Percentiles rank a stretch among this genome's conserved stretches.
Evolutionary conservation across 352 stramenopile genomes (phyloP).

Genomic region (Thalassiosira ordinaria): DNA sequence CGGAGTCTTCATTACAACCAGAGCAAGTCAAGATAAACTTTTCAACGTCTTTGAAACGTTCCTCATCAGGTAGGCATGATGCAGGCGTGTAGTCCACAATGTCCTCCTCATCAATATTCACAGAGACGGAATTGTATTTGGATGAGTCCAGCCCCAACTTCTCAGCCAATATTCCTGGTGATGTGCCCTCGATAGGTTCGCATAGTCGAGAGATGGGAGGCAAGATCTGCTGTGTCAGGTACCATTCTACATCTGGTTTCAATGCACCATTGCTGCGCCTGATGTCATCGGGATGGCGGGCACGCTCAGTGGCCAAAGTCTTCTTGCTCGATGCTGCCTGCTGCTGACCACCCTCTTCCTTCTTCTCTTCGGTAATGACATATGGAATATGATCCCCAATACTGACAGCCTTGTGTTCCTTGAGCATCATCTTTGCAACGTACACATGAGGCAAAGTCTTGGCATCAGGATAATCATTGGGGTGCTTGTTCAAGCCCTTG

Average conservation of each 20-base stretch:
- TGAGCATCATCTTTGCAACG: conserved; percentile 95
- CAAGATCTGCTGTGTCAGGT: conserved; percentile 96
- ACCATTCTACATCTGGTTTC: conserved; percentile 95
- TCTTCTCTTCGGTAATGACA: conserved; percentile 94
- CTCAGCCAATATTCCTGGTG: conserved; percentile 91
- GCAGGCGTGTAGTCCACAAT: conserved; percentile 82
- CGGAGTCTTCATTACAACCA: conserved; percentile 59
- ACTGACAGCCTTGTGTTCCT: conserved; percentile 94
- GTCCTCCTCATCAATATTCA: conserved; percentile 77
- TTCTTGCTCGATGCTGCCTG: conserved; percentile 35
- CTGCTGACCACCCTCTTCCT: conserved; percentile 85
- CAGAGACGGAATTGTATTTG: conserved; percentile 89
- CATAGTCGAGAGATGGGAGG: conserved; percentile 97
- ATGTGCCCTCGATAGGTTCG: conserved; percentile 97
- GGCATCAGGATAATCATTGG: conserved; percentile 95
- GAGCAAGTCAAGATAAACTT: conserved; percentile 76
- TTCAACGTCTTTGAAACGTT: conserved; percentile 83
- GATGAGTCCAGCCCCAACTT: conserved; percentile 95
- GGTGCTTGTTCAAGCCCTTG: conserved; percentile 99
- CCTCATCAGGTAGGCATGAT: conserved; percentile 75
- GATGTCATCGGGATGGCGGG: conserved; percentile 83
- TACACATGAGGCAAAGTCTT: conserved; percentile 97
- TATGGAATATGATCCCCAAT: conserved; percentile 99
- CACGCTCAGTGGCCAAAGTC: conserved; percentile 63
- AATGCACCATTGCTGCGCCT: conserved; percentile 68